Base-by-base conservation (phyloP, 2,329 filamentous ascomycete genomes). In the Xylariaceae sp. region DNA sequence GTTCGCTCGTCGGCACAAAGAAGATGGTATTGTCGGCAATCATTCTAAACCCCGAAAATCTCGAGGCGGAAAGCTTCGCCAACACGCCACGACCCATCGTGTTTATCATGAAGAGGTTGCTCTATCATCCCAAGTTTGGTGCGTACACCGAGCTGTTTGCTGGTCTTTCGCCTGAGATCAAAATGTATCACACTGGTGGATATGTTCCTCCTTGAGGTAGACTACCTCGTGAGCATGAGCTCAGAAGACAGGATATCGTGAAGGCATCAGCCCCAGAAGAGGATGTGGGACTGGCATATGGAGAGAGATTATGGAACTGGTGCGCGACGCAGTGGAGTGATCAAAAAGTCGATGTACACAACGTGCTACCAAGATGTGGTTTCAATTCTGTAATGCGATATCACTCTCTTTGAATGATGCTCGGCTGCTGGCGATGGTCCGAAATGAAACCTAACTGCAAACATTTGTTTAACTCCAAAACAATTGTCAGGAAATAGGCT, bases 41-140 rank as follows among this genome's bases (percentile, higher is more conserved):
- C 14, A 58, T 60, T 10, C 56, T 66, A 31, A 70, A 71, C 54
- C 70, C 71, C 0, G 72, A 71, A 5, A 70, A 71, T 50, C 51
- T 71, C 18, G 60, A 55, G 28, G 61, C 66, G 0, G 61, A 63
- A 22, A 28, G 46, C 11, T 61, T 56, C 33, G 51, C 52, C 17
- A 53, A 51, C n/a, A 60, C 58, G 34, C 18, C 58, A 19, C 43
- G 41, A 16, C 42, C 46, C 13, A 10, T 53, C 6, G 49, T 54
- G 44, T 52, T 53, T 40, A 38, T 55, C 17, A 22, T 59, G 19
- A 51, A 53, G 11, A 14, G 22, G 1, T 14, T 50, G 12, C 41
- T 59, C 11, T 50, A 60, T 22, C 42, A 54, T 11, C 54, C 60
- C 3, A 41, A 55, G n/a, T 58, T 50, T 22, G 60, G 56, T 11